These are phyloP conservation scores for Pythium myriotylum DNA, from an alignment of 352 stramenopile species.

Conservation along the genomic window DNA sequence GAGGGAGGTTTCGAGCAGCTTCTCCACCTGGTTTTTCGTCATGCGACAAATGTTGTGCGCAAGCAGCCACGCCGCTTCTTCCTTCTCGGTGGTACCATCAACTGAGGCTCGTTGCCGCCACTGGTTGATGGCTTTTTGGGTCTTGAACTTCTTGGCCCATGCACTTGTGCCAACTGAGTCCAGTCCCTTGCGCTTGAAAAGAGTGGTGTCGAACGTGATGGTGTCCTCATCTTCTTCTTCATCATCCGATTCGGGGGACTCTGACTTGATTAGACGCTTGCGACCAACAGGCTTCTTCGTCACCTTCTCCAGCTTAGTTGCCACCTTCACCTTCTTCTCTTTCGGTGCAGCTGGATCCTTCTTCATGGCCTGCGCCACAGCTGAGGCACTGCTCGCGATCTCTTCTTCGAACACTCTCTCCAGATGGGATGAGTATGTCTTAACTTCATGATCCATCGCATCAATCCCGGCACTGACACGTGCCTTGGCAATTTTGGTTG, in stretches of 20 bases:
- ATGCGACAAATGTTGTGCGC: slow-evolving; percentile 93
- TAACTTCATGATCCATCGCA: slow-evolving; percentile 61
- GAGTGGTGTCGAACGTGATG: slow-evolving; percentile 47
- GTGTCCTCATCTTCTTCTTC: slow-evolving; percentile 52
- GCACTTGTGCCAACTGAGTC: slow-evolving; percentile 58
- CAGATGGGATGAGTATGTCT: slow-evolving; percentile 67
- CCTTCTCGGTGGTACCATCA: slow-evolving; percentile 56
- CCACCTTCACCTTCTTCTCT: slow-evolving; percentile 62
- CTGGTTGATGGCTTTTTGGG: slow-evolving; percentile 38
- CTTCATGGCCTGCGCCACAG: slow-evolving; percentile 28
- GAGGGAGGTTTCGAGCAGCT: slow-evolving; percentile 73
- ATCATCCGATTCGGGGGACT: slow-evolving; percentile 31
- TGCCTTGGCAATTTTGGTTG: slow-evolving; percentile 58
- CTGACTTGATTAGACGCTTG: slow-evolving; percentile 57
- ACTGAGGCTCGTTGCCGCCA: slow-evolving; percentile 61
- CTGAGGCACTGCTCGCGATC: slow-evolving; percentile 27
- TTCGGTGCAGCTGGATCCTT: slow-evolving; percentile 25
- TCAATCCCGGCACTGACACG: slow-evolving; percentile 61
- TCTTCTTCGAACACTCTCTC: slow-evolving; percentile 72
- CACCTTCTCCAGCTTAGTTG: slow-evolving; percentile 67
- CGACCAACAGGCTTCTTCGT: slow-evolving; percentile 41
- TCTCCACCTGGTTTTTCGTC: slow-evolving; percentile 77
- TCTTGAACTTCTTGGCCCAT: slow-evolving; percentile 74
- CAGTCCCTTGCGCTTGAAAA: slow-evolving; percentile 71
- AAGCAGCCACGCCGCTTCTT: slow-evolving; percentile 78